These are phyloP conservation scores for Babesia ovis DNA, from an alignment of 169 alveolate species.

Conservation along the genomic window DNA sequence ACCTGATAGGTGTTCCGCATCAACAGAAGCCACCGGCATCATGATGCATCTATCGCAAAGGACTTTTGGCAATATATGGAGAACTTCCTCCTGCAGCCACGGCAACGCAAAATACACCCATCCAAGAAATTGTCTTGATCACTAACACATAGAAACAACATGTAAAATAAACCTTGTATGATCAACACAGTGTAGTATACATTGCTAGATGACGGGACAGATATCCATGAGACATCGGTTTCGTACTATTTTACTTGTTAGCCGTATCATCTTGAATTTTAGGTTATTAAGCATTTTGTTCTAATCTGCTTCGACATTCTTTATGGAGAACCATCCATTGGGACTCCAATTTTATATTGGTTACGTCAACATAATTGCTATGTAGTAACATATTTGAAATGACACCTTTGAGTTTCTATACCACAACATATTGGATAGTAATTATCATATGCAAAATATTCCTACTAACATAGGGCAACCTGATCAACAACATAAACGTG, in stretches of 20 bases:
- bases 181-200: no score
- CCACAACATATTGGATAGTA: no score
- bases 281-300: not conserved
- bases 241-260: not conserved
- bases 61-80: constrained; percentile 70
- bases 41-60: constrained; percentile 65
- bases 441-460: no score
- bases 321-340: not conserved
- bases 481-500: no score
- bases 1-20: constrained; percentile 50
- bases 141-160: not conserved
- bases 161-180: no score
- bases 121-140: constrained; percentile 33
- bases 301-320: not conserved
- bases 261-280: not conserved
- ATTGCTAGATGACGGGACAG: no score
- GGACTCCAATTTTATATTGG: no score
- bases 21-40: constrained; percentile 62
- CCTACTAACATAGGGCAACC: no score
- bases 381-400: no score
- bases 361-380: no score
- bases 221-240: no score
- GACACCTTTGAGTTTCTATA: no score
- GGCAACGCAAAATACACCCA: constrained; percentile 45
- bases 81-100: constrained; percentile 59